Conservation (phyloP, 129 eudicot species). For the Chrysanthemum makinoi region DNA sequence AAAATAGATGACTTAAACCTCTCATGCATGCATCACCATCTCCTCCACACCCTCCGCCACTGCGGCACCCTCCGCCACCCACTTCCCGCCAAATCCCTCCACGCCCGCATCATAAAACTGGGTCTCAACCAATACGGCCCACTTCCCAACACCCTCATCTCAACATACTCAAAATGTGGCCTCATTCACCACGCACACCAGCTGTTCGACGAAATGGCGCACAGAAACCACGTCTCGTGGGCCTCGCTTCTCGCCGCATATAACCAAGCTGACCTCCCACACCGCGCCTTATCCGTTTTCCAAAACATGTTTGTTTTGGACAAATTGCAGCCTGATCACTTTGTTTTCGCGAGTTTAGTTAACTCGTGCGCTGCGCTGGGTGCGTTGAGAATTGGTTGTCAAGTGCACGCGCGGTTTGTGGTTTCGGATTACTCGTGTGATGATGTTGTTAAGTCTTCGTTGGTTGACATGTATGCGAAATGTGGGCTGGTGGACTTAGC, state of each 20-base stretch:
- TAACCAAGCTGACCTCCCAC: slow-evolving; percentile 57
- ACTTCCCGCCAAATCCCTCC: slow-evolving; percentile 53
- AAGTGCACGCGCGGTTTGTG: slow-evolving; percentile 68
- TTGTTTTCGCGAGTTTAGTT: slow-evolving; percentile 59
- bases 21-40: slow-evolving; percentile 57
- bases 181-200: slow-evolving; percentile 55
- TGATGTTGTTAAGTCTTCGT: slow-evolving; percentile 64
- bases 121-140: slow-evolving; percentile 45
- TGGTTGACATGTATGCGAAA: slow-evolving; percentile 86
- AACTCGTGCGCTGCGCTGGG: slow-evolving; percentile 72
- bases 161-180: slow-evolving; percentile 57
- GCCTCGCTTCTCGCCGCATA: slow-evolving; percentile 76
- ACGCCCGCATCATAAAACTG: slow-evolving; percentile 60
- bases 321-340: slow-evolving; percentile 75
- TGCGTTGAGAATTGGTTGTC: slow-evolving; percentile 47
- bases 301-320: too few species aligned
- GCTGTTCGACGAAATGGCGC: slow-evolving; percentile 80
- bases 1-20: slow-evolving; percentile 7
- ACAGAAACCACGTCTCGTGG: slow-evolving; percentile 71
- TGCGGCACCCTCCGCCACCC: slow-evolving; percentile 51
- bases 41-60: slow-evolving; percentile 51
- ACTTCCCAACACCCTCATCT: slow-evolving; percentile 53
- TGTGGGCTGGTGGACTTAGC: slow-evolving; percentile 65
- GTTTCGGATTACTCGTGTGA: slow-evolving; percentile 50
- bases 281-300: slow-evolving; percentile 46